Conservation (phyloP, 106 monocot genomes). For the Acorus gramineus region DNA sequence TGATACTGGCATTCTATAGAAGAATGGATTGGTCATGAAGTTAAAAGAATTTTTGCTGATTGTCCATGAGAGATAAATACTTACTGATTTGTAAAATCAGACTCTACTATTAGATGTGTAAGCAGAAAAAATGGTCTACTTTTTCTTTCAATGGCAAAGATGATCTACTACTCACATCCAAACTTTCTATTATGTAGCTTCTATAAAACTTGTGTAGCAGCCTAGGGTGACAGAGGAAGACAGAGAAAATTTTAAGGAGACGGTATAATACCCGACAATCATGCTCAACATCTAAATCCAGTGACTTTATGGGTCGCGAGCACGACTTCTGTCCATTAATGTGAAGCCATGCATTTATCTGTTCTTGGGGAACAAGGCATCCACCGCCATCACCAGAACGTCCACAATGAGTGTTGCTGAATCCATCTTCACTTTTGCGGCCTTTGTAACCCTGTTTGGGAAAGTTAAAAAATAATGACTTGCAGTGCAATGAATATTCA, state of each 20-base stretch:
- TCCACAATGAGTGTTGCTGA: slow-evolving; percentile 1
- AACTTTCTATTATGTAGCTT: too few relatives aligned
- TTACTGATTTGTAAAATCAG: too few relatives aligned
- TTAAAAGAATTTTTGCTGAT: too few relatives aligned
- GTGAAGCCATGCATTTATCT: slow-evolving; percentile 85
- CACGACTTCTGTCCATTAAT: slow-evolving; percentile 71
- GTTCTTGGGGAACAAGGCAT: slow-evolving; percentile 83
- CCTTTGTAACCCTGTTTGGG: slow-evolving; percentile 59
- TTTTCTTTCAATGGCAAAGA: too few relatives aligned
- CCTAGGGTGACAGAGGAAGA: not conserved
- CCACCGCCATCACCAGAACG: slow-evolving; percentile 18
- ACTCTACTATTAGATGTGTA: too few relatives aligned
- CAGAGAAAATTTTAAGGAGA: not conserved
- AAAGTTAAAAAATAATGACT: not conserved
- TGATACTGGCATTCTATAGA: too few relatives aligned
- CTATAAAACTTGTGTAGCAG: too few relatives aligned
- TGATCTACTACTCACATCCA: too few relatives aligned
- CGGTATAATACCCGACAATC: slow-evolving; percentile 48
- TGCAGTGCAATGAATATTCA: slow-evolving; percentile 1
- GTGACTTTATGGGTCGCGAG: slow-evolving; percentile 22
- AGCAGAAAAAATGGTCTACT: too few relatives aligned
- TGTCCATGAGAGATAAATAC: too few relatives aligned
- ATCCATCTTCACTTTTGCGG: slow-evolving; percentile 39
- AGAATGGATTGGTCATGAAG: too few relatives aligned
- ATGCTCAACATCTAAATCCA: slow-evolving; percentile 45